Evolutionary conservation across 2,329 filamentous ascomycete genomes (phyloP).

Genomic region (Samsoniella hepiali): DNA sequence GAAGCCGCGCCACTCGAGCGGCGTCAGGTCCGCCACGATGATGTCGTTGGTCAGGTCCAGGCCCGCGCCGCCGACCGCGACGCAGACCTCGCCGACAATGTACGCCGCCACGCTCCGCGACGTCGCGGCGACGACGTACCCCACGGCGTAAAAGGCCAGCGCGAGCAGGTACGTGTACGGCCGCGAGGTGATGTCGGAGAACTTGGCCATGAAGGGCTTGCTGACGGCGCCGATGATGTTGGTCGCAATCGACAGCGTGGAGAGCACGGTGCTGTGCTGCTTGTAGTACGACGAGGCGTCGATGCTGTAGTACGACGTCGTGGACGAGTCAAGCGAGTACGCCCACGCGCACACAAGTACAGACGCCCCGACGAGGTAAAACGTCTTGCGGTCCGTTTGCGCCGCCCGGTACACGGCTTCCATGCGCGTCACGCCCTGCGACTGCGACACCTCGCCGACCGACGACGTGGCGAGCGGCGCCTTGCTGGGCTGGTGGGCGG

Average conservation of each 20-base stretch:
- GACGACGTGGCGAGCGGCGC: conserved; percentile 22
- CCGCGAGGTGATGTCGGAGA: conserved; percentile 60
- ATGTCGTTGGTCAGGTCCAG: conserved; percentile 61
- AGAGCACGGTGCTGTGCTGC: conserved; percentile 29
- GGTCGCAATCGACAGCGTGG: conserved; percentile 30
- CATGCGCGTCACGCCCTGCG: conserved; percentile 29
- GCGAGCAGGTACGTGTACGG: conserved; percentile 58
- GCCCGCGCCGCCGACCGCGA: conserved; percentile 56
- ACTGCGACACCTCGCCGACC: conserved; percentile 25
- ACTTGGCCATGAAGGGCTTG: conserved; percentile 59
- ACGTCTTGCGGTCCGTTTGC: conserved; percentile 24
- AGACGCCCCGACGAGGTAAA: conserved; percentile 29
- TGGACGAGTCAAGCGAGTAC: conserved; percentile 31
- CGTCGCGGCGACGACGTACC: conserved; percentile 56
- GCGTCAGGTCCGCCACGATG: conserved; percentile 61
- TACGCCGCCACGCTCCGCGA: conserved; percentile 51
- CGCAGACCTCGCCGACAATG: conserved; percentile 54
- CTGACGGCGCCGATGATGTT: conserved; percentile 47
- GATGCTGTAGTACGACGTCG: conserved; percentile 30
- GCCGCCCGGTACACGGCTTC: conserved; percentile 31
- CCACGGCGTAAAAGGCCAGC: conserved; percentile 51
- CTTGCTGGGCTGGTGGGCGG: conserved; percentile 12
- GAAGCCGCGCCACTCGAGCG: conserved; percentile 39
- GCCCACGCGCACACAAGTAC: conserved; percentile 32
- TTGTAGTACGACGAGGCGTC: conserved; percentile 29